These are phyloP conservation scores for Ichthyophthirius multifiliis DNA, from an alignment of 169 alveolate species.

Conservation along the genomic window DNA sequence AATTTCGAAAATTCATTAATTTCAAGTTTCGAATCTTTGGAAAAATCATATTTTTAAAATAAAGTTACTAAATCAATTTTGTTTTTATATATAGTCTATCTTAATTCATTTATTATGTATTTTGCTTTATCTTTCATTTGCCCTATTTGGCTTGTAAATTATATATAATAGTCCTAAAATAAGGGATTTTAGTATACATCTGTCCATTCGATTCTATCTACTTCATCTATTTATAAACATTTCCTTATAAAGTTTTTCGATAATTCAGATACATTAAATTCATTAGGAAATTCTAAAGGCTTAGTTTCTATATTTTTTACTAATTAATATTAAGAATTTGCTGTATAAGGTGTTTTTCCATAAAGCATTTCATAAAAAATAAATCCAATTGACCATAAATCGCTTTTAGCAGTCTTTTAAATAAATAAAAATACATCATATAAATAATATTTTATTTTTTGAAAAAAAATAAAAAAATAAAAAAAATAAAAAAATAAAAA, in stretches of 20 bases:
- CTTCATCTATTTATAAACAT: slow-evolving; percentile 29
- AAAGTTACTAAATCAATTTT: slow-evolving; percentile 24
- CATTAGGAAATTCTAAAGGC: slow-evolving; percentile 8
- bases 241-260: slow-evolving; percentile 20
- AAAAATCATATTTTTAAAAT: slow-evolving; percentile 29
- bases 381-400: slow-evolving; percentile 44
- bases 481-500: background rate
- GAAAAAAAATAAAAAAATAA: background rate
- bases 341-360: slow-evolving; percentile 19
- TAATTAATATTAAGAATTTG: slow-evolving; percentile 13
- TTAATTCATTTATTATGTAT: slow-evolving; percentile 34
- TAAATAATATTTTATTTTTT: no score
- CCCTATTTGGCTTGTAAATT: slow-evolving; percentile 6
- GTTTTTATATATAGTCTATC: slow-evolving; percentile 31
- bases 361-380: slow-evolving; percentile 33
- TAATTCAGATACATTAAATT: slow-evolving; percentile 8
- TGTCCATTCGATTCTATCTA: slow-evolving; percentile 37
- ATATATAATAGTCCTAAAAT: slow-evolving; percentile 30
- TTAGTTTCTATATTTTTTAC: slow-evolving; percentile 28
- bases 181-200: slow-evolving; percentile 31
- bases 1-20: slow-evolving; percentile 29
- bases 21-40: slow-evolving; percentile 22
- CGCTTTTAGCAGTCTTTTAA: slow-evolving; percentile 24
- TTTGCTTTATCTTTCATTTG: slow-evolving; percentile 32
- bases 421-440: background rate